A percentile compares a stretch with the other conserved stretches of the same genome.
phyloP scores from a whole-genome alignment of 2,329 filamentous ascomycete genomes.

The Calcarisporium arbuscula region DNA sequence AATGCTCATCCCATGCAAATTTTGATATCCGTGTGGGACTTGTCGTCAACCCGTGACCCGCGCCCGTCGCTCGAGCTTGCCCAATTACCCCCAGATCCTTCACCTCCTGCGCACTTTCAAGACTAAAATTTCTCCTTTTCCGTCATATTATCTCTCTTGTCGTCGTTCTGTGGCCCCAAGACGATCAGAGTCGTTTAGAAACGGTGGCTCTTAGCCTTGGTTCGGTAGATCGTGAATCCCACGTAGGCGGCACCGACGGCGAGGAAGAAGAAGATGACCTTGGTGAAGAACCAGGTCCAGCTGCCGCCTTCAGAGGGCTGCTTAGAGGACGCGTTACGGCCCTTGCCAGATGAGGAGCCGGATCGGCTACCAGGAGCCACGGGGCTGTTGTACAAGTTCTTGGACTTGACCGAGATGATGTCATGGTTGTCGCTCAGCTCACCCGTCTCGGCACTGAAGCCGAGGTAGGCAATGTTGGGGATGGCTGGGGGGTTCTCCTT shows the following conservation, averaged over 20 bases:
- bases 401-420: constrained; percentile 78
- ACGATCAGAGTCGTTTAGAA: constrained; percentile 33
- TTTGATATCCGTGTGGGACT: too few species aligned
- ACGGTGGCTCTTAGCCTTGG: constrained; percentile 54
- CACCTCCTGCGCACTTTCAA: too few species aligned
- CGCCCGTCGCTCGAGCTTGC: too few species aligned
- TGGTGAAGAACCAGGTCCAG: constrained; percentile 65
- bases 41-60: too few species aligned
- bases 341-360: constrained; percentile 28
- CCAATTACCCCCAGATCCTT: too few species aligned
- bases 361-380: constrained; percentile 31
- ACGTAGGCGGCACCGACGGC: constrained; percentile 71
- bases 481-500: constrained; percentile 65
- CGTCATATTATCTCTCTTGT: too few species aligned
- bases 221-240: constrained; percentile 77
- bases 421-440: constrained; percentile 98
- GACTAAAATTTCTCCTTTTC: too few species aligned
- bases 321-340: constrained; percentile 28
- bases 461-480: constrained; percentile 68
- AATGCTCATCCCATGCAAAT: too few species aligned
- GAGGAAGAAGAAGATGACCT: constrained; percentile 70
- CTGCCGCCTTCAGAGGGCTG: constrained; percentile 33
- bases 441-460: constrained; percentile 83
- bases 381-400: constrained; percentile 73
- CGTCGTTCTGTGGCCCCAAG: neutral